These are phyloP conservation scores for Aquilaria sinensis DNA, from an alignment of 345 rosid genomes.

Conservation along the genomic window DNA sequence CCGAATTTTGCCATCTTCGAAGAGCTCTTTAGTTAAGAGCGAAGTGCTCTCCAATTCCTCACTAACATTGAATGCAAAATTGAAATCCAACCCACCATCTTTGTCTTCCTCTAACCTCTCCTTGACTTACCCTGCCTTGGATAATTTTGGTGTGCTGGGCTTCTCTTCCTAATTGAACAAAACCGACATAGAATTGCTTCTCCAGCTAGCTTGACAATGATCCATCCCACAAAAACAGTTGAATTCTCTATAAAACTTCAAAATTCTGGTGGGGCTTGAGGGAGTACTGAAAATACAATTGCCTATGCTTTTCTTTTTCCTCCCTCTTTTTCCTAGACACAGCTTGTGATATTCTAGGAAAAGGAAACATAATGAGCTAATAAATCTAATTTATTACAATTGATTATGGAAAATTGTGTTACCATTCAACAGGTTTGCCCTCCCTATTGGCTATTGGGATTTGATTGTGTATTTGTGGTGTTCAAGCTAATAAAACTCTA, in stretches of 20 bases:
- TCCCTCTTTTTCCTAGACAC: too few species aligned
- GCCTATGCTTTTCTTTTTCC: slow-evolving; percentile 27
- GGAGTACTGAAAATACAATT: slow-evolving; percentile 67
- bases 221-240: slow-evolving; percentile 20
- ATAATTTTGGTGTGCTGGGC: slow-evolving; percentile 54
- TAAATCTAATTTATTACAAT: too few species aligned
- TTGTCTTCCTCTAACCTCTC: not conserved
- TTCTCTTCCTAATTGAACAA: slow-evolving; percentile 62
- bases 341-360: too few species aligned
- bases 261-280: slow-evolving; percentile 53
- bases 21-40: slow-evolving; percentile 61
- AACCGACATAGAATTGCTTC: slow-evolving; percentile 20
- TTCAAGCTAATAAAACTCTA: too few species aligned
- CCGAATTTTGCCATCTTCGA: slow-evolving; percentile 65
- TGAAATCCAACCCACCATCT: slow-evolving; percentile 19
- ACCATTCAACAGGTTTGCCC: too few species aligned
- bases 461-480: too few species aligned
- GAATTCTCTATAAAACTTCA: slow-evolving; percentile 46
- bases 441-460: too few species aligned
- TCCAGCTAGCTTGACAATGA: slow-evolving; percentile 2
- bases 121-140: not conserved
- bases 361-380: too few species aligned
- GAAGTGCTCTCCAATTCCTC: slow-evolving; percentile 29
- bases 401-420: too few species aligned
- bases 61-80: slow-evolving; percentile 50